Percentiles rank a stretch among this genome's conserved stretches.
Conservation (phyloP, 805 yeast species). For the Isabelozyma rhagii region DNA sequence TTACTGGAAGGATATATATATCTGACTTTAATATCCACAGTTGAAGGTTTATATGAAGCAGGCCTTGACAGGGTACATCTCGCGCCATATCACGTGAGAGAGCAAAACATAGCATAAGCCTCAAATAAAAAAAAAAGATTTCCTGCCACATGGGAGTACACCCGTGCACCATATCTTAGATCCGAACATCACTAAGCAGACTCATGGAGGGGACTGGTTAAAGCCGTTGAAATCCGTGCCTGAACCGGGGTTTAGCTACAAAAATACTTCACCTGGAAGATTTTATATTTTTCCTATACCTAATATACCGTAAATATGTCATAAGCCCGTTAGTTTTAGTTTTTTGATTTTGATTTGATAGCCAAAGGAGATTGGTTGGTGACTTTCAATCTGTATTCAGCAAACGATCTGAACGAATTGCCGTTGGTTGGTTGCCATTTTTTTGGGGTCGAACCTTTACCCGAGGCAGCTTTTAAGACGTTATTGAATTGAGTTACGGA, state of each 20-base stretch:
- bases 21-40: background rate
- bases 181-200: too few relatives aligned
- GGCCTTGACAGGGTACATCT: background rate
- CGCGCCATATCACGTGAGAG: background rate
- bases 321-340: background rate
- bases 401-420: conserved; percentile 39
- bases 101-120: background rate
- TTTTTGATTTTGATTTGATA: conserved; percentile 13
- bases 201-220: too few relatives aligned
- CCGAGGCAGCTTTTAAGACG: conserved; percentile 4
- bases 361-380: conserved; percentile 41
- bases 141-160: background rate
- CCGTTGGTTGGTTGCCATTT: conserved; percentile 40
- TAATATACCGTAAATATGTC: background rate
- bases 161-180: background rate
- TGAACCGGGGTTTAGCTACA: background rate
- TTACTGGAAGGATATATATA: background rate
- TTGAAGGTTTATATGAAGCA: background rate
- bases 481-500: conserved; percentile 8
- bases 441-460: conserved; percentile 10
- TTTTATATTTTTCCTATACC: background rate
- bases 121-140: too few relatives aligned
- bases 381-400: conserved; percentile 42
- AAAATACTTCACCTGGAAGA: background rate
- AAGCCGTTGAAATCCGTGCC: background rate